Evolutionary conservation across 805 yeast species (phyloP).

Genomic region (Kluyveromyces dobzhanskii): DNA sequence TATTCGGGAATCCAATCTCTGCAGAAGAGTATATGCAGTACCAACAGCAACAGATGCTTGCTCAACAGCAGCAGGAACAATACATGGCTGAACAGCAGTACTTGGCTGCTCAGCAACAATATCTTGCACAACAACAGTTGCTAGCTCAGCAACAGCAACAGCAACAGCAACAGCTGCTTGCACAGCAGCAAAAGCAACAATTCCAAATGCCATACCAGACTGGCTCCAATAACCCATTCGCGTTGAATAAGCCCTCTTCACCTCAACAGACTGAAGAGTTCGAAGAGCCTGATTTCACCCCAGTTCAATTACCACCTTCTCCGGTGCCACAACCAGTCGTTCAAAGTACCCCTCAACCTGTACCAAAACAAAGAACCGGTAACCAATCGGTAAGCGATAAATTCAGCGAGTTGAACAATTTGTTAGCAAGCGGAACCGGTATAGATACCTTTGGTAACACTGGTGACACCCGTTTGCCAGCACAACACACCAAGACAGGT

Average conservation of each 20-base stretch:
- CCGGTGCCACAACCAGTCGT: constrained; percentile 3
- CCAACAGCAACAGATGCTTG: constrained; percentile 17
- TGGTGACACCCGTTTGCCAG: constrained; percentile 62
- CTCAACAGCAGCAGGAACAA: constrained; percentile 21
- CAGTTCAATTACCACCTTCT: constrained; percentile 7
- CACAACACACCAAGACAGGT: constrained; percentile 80
- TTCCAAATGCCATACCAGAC: constrained; percentile 49
- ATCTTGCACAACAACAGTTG: constrained; percentile 18
- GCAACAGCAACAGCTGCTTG: constrained; percentile 32
- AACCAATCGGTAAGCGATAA: constrained; percentile 47
- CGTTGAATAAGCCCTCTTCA: constrained; percentile 29
- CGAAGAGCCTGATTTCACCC: constrained; percentile 5
- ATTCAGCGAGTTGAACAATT: constrained; percentile 64
- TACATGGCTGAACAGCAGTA: constrained; percentile 22
- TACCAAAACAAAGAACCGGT: constrained; percentile 43
- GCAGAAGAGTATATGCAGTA: constrained; percentile 30
- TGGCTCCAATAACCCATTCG: constrained; percentile 76
- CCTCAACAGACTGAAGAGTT: constrained; percentile 4
- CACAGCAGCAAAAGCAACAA: constrained; percentile 27
- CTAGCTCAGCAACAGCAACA: constrained; percentile 18
- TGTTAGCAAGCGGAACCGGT: constrained; percentile 83
- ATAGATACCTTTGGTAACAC: constrained; percentile 67
- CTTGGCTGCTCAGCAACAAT: constrained; percentile 21
- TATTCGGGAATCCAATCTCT: constrained; percentile 30
- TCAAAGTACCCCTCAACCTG: constrained; percentile 20